These are phyloP conservation scores for Nakazawaea populi DNA, from an alignment of 805 yeast species.

Conservation along the genomic window DNA sequence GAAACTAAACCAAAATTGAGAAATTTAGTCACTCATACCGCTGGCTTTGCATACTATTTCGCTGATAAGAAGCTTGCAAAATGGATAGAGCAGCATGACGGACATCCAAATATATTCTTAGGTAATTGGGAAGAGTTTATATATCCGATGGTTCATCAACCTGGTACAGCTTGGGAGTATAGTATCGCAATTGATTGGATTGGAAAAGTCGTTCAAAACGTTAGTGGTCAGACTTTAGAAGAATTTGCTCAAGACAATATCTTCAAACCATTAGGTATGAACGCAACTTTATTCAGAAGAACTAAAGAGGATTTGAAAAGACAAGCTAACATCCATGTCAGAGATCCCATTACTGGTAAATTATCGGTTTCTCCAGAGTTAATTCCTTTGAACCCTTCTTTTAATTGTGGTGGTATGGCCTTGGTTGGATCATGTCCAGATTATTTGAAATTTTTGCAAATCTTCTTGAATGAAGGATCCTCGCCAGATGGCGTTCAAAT, in stretches of 20 bases:
- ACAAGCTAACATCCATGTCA: conserved; percentile 18
- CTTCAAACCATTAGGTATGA: conserved; percentile 24
- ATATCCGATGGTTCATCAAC: conserved; percentile 27
- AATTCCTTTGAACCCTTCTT: conserved; percentile 16
- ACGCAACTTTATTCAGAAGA: conserved; percentile 21
- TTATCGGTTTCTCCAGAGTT: conserved; percentile 12
- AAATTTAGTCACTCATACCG: conserved; percentile 30
- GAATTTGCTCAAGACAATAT: conserved; percentile 24
- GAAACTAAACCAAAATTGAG: conserved; percentile 27
- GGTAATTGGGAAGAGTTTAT: conserved; percentile 16
- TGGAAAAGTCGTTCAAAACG: conserved; percentile 25
- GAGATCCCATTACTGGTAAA: conserved; percentile 14
- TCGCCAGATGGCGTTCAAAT: conserved; percentile 28
- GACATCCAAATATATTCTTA: conserved; percentile 13
- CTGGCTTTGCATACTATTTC: conserved; percentile 32
- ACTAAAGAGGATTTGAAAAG: conserved; percentile 13
- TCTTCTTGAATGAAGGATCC: conserved; percentile 35
- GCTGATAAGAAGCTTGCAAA: conserved; percentile 17
- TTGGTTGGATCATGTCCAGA: conserved; percentile 33
- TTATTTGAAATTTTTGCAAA: conserved; percentile 31
- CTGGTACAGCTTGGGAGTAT: conserved; percentile 31
- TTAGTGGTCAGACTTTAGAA: conserved; percentile 22
- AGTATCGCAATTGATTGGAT: conserved; percentile 32
- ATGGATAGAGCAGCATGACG: conserved; percentile 11
- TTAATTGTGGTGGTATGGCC: conserved; percentile 39